phyloP scores from a whole-genome alignment of 129 eudicot genomes.

The Ambrosia trifida region DNA sequence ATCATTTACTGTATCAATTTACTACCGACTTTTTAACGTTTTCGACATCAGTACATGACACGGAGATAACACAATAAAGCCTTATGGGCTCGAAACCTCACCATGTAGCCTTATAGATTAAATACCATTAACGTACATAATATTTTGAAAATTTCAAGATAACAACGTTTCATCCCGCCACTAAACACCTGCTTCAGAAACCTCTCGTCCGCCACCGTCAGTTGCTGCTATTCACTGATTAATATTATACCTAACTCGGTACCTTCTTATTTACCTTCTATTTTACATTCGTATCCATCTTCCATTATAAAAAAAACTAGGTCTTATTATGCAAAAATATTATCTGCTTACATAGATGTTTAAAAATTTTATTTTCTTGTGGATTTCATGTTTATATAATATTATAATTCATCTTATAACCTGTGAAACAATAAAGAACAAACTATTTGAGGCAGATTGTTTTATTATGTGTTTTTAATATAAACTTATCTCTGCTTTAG shows the following conservation, averaged over 20 bases:
- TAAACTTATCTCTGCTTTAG: neutral
- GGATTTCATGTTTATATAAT: neutral
- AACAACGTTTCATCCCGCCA: constrained; percentile 7
- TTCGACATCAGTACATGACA: too few species aligned
- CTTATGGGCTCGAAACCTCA: too few species aligned
- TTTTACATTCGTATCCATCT: constrained; percentile 7
- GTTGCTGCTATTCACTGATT: constrained; percentile 2
- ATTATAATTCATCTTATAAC: neutral
- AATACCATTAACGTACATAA: too few species aligned
- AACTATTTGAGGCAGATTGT: neutral
- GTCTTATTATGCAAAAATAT: neutral
- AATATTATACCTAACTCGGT: neutral
- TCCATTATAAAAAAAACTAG: neutral
- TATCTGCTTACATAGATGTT: neutral
- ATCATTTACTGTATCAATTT: too few species aligned
- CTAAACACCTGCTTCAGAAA: constrained; percentile 6
- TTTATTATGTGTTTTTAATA: neutral
- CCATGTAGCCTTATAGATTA: too few species aligned
- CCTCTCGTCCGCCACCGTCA: neutral
- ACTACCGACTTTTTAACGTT: too few species aligned
- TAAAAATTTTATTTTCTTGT: neutral
- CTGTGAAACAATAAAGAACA: neutral
- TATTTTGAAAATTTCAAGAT: neutral
- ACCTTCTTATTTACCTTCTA: neutral
- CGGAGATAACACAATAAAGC: too few species aligned